Base-by-base conservation (phyloP, 352 stramenopile species). In the Thraustochytrium sp. region DNA sequence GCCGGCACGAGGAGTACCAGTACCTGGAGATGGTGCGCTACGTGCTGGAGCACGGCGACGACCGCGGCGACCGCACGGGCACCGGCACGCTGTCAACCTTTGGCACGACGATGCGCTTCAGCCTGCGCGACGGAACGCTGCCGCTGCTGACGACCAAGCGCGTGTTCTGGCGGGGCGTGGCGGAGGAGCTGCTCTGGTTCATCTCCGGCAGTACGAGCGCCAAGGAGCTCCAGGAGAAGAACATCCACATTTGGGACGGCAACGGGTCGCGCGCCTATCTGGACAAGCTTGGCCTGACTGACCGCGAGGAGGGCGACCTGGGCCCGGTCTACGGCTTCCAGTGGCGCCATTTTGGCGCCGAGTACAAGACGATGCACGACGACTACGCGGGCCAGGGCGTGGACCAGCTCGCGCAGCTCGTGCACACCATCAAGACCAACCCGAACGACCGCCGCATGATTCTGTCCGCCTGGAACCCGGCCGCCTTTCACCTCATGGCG, bases 171-270 rank as follows among this genome's bases (percentile, higher is more conserved):
- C 90, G 97, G 46, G 97, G 97, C 62, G 96, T 99, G 40, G 97
- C 96, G 0, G 97, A 99, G 88, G 97, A 99, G 88, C 88, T 99
- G 44, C 88, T 99, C 49, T 99, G 97, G 97, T 99, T 99, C 87
- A 94, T 99, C 26, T 84, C 63, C 21, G 84, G 86, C 16, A 65
- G 85, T 65, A 89, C 86, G 11, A 86, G 82, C 68, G 82, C 77
- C 26, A 82, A 85, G 48, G 36, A 61, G 36, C 78, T 89, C 21
- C 85, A 87, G 86, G 93, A 97, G 76, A 99, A 99, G 89, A 90
- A 97, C 82, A 98, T 99, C 87, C 96, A 98, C 85, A 99, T 99
- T 85, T 99, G 97, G 97, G 97, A 99, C 88, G 96, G 97, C 48
- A 99, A 99, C 89, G 96, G 94, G 42, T 98, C 94, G 1, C 91